phyloP scores from a whole-genome alignment of 2,329 filamentous ascomycete genomes.

The Elsinoe fawcettii region DNA sequence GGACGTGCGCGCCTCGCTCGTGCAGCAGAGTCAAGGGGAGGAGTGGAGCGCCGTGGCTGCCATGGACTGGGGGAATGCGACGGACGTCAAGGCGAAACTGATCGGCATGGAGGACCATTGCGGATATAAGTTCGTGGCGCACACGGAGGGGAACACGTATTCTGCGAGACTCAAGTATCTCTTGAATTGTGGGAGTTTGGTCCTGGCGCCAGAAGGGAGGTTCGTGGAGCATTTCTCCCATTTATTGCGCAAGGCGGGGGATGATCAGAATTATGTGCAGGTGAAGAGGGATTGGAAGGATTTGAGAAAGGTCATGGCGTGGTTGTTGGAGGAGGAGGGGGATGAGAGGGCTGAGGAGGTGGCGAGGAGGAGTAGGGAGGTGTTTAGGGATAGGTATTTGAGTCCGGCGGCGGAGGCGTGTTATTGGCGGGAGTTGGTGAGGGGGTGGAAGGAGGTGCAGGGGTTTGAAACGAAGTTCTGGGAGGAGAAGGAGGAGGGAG shows the following conservation, averaged over 20 bases:
- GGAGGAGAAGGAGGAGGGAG: not conserved
- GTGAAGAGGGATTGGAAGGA: conserved; percentile 27
- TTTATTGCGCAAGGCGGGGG: conserved; percentile 24
- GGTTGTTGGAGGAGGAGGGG: not conserved
- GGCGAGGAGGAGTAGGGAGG: conserved; percentile 23
- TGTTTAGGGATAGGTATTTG: conserved; percentile 25
- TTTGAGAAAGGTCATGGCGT: conserved; percentile 16
- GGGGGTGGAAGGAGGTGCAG: conserved; percentile 26
- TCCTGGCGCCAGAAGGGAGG: conserved; percentile 26
- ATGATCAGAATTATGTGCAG: conserved; percentile 27
- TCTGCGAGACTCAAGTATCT: conserved; percentile 30
- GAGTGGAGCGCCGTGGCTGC: conserved; percentile 40
- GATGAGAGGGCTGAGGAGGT: conserved; percentile 22
- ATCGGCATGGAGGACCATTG: conserved; percentile 18
- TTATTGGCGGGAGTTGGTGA: conserved; percentile 27
- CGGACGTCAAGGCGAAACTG: conserved; percentile 14
- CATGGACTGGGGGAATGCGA: conserved; percentile 20
- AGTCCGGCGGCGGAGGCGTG: conserved; percentile 27
- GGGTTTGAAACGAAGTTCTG: conserved; percentile 14
- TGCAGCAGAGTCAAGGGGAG: conserved; percentile 33
- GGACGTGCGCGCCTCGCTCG: conserved; percentile 32
- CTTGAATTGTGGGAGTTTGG: conserved; percentile 28
- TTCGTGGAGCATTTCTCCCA: conserved; percentile 29
- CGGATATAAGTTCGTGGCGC: conserved; percentile 17
- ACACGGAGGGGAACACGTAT: conserved; percentile 30